Base-by-base conservation (phyloP, 805 yeast species). In the Spathaspora gorwiae region DNA sequence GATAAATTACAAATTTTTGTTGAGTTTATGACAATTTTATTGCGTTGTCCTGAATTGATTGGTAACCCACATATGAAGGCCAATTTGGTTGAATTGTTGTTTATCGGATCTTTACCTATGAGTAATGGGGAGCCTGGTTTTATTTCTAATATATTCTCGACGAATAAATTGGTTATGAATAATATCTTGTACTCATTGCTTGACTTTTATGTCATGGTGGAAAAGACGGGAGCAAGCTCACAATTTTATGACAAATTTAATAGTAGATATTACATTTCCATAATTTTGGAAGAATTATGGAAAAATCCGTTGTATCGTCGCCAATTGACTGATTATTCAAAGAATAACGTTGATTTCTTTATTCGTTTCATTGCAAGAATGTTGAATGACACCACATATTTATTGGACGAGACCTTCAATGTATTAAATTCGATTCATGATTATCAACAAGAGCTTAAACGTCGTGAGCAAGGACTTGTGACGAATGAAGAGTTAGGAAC, bases 211-310 rank as follows among this genome's bases (percentile, higher is more conserved):
- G 96, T 94, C 32, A 88, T 87, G 75, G 90, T 92, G 42, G 99
- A 94, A 62, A 90, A 87, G 57, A 94, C 99, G 0, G 99, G 99
- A 8, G 85, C 97, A 1, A 83, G 92, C 7, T 82, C 95, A 0
- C 98, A 94, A 65, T 94, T 92, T 60, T 92, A 92, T 63, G 99
- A 94, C 64, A 94, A 94, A 66, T 94, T 94, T 69, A 90, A 89
- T 62, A 80, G 88, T 37, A 78, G 99, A 62, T 92, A 82, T 64
- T 84, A 88, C 60, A 87, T 94, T 27, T 85, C 97, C 0, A 79
- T 79, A 39, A 84, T 94, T 31, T 68, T 94, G 55, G 92, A 89
- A 61, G 82, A 83, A 54, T 69, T 94, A 44, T 94, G 97, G 95
- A 77, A 81, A 47, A 79, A 80, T 53, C 83, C 82, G 19, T 60